Evolutionary conservation across 2,329 filamentous ascomycete genomes (phyloP).

Genomic region (Penicillium psychrosexuale): DNA sequence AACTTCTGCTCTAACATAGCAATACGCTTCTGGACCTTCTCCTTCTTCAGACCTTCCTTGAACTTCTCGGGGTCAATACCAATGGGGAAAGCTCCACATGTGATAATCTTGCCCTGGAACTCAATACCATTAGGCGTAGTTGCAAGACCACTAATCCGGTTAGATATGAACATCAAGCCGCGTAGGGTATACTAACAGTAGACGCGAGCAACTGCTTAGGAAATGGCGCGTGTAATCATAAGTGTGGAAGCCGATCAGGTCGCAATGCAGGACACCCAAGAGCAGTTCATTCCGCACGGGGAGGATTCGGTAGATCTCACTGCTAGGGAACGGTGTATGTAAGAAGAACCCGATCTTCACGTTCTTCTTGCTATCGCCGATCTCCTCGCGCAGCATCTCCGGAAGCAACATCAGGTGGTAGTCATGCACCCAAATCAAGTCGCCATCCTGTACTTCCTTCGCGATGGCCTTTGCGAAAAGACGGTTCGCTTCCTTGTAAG

Average conservation of each 20-base stretch:
- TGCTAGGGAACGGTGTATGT: conserved; percentile 94
- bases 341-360: conserved; percentile 98
- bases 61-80: conserved; percentile 98
- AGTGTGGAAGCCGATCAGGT: conserved; percentile 95
- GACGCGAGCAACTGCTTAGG: conserved; percentile 91
- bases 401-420: conserved; percentile 98
- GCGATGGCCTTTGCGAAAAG: conserved; percentile 86
- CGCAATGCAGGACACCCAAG: conserved; percentile 83
- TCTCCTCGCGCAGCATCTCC: conserved; percentile 88
- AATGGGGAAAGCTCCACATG: conserved; percentile 93
- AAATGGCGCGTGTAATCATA: conserved; percentile 99
- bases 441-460: conserved; percentile 84
- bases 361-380: conserved; percentile 76
- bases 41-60: conserved; percentile 78
- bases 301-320: conserved; percentile 93
- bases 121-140: conserved; percentile 94
- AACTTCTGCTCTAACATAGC: conserved; percentile 83
- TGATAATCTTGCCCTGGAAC: conserved; percentile 82
- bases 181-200: conserved; percentile 59
- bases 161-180: neutral
- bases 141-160: conserved; percentile 40
- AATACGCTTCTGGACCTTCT: conserved; percentile 84
- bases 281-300: conserved; percentile 89
- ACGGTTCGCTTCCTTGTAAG: conserved; percentile 88
- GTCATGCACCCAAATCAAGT: conserved; percentile 97